phyloP scores from a whole-genome alignment of 2,329 filamentous ascomycete genomes.

The Paecilomyces sp. region DNA sequence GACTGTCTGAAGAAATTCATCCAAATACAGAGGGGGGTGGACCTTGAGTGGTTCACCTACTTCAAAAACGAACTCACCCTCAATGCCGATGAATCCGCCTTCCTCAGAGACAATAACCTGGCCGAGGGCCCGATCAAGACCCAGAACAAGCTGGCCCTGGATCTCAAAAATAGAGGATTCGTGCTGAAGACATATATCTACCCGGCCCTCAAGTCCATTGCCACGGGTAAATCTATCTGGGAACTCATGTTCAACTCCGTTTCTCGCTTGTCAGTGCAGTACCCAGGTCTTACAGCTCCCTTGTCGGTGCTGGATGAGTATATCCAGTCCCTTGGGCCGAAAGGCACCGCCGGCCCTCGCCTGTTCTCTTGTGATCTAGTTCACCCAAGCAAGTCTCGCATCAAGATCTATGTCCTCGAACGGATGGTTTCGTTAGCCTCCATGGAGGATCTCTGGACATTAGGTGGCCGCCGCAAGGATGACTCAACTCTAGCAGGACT shows the following conservation, averaged over 20 bases:
- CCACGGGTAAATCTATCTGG: constrained; percentile 7
- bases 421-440: constrained; percentile 2
- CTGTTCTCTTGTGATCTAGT: constrained; percentile 10
- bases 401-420: constrained; percentile 11
- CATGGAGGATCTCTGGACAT: constrained; percentile 9
- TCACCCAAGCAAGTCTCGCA: constrained; percentile 6
- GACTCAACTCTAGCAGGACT: constrained; percentile 2
- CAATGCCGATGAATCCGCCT: not conserved
- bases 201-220: constrained; percentile 7
- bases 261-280: not conserved
- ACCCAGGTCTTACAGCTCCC: not conserved
- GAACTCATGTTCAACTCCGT: constrained; percentile 7
- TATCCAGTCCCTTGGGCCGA: not conserved
- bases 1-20: constrained; percentile 3
- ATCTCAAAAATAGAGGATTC: constrained; percentile 5
- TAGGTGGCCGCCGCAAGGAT: constrained; percentile 5
- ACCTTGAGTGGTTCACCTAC: constrained; percentile 5
- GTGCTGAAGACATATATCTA: constrained; percentile 10
- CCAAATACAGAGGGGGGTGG: not conserved
- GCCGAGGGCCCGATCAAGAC: not conserved
- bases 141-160: constrained; percentile 8
- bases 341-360: not conserved
- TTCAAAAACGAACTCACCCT: constrained; percentile 6
- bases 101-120: not conserved
- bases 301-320: constrained; percentile 1